Percentiles rank a stretch among this genome's conserved stretches.
These are phyloP conservation scores for Cichorium intybus DNA, from an alignment of 140 eudicot genomes.

Conservation along the genomic window DNA sequence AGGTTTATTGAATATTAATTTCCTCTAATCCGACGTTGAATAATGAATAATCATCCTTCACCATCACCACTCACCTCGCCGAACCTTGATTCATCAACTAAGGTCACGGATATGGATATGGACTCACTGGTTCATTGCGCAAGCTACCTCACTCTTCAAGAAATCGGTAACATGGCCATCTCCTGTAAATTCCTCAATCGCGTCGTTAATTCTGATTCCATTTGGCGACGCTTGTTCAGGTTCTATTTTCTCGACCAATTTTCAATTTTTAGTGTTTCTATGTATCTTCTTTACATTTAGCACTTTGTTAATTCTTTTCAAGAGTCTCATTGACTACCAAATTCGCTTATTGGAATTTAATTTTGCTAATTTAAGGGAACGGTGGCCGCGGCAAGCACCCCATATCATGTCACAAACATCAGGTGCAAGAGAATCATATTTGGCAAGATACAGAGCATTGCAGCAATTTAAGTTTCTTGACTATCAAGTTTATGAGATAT, in stretches of 20 bases:
- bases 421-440: conserved; percentile 56
- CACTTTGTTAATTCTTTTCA: neutral
- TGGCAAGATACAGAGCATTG: conserved; percentile 43
- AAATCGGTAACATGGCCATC: conserved; percentile 56
- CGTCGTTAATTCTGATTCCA: conserved; percentile 58
- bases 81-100: conserved; percentile 20
- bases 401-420: conserved; percentile 26
- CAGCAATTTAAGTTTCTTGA: conserved; percentile 60
- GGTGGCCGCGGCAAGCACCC: conserved; percentile 57
- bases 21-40: neutral
- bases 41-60: conserved; percentile 20
- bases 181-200: conserved; percentile 61
- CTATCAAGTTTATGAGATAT: conserved; percentile 32
- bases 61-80: conserved; percentile 9
- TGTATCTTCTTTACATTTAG: neutral
- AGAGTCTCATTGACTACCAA: neutral
- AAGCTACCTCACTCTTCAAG: conserved; percentile 50
- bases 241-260: conserved; percentile 1
- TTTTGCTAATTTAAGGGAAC: conserved; percentile 40
- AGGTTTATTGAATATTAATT: neutral
- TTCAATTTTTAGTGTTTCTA: neutral
- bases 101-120: conserved; percentile 51
- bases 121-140: conserved; percentile 63
- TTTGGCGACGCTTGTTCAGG: conserved; percentile 82
- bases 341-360: conserved; percentile 12